Percentiles rank a stretch among this genome's conserved stretches.
phyloP scores from a whole-genome alignment of 2,329 filamentous ascomycete genomes.

The Cytospora piceae region DNA sequence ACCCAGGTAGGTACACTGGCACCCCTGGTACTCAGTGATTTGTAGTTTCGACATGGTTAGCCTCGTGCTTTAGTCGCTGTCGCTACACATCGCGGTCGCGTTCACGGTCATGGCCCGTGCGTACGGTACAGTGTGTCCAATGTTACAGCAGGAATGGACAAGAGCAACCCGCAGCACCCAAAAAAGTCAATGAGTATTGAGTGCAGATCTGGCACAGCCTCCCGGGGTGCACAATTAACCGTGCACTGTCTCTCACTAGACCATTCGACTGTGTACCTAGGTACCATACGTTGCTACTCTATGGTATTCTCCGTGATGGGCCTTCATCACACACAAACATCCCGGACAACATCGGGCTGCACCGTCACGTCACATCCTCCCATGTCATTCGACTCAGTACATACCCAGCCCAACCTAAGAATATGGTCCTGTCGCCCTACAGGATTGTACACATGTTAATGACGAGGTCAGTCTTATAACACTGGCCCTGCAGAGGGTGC shows the following conservation, averaged over 20 bases:
- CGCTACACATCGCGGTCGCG: not conserved
- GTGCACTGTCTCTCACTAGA: not conserved
- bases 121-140: not conserved
- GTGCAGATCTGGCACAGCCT: slow-evolving; percentile 4
- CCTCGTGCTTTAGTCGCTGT: not conserved
- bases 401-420: not conserved
- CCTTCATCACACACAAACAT: not conserved
- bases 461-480: not conserved
- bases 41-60: not conserved
- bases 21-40: not conserved
- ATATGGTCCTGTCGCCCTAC: not conserved
- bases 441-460: not conserved
- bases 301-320: not conserved
- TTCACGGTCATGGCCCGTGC: not conserved
- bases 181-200: not conserved
- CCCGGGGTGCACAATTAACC: not conserved
- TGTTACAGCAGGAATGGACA: not conserved
- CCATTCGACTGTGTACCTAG: not conserved
- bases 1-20: not conserved
- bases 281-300: not conserved
- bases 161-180: not conserved
- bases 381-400: not conserved
- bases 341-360: not conserved
- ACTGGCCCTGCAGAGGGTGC: not conserved
- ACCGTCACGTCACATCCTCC: slow-evolving; percentile 1